Percentiles rank a stretch among this genome's conserved stretches.
These are phyloP conservation scores for Stemphylium beticola DNA, from an alignment of 2,329 filamentous ascomycete genomes.

Conservation along the genomic window DNA sequence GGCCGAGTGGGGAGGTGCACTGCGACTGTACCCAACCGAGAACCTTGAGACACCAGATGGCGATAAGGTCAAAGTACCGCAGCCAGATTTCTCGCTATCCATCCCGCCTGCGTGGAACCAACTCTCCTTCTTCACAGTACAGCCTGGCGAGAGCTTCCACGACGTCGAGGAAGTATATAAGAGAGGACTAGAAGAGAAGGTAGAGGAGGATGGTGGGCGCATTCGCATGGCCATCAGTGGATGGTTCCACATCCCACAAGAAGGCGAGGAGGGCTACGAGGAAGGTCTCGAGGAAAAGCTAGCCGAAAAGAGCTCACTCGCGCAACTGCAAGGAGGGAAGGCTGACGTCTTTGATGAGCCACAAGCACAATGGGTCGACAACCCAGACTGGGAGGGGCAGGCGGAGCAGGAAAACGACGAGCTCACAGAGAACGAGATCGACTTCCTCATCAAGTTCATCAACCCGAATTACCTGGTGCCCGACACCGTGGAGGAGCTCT, in stretches of 20 bases:
- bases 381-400: constrained; percentile 43
- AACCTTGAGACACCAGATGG: constrained; percentile 71
- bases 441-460: constrained; percentile 90
- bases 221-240: constrained; percentile 98
- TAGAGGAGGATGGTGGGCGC: constrained; percentile 72
- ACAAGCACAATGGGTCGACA: constrained; percentile 62
- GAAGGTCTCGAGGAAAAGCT: constrained; percentile 86
- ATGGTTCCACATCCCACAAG: constrained; percentile 98
- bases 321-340: constrained; percentile 85
- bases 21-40: constrained; percentile 81
- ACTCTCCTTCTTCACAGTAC: constrained; percentile 95
- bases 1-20: constrained; percentile 87
- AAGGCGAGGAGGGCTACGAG: constrained; percentile 90
- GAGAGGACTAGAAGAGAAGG: constrained; percentile 62
- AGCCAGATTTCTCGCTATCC: constrained; percentile 76
- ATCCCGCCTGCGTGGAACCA: constrained; percentile 98
- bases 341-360: constrained; percentile 89
- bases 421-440: constrained; percentile 80
- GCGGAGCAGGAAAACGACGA: constrained; percentile 57
- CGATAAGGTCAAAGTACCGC: constrained; percentile 77
- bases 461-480: constrained; percentile 89
- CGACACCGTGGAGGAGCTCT: constrained; percentile 83
- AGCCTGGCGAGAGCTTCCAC: constrained; percentile 98
- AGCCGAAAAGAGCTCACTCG: constrained; percentile 86
- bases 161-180: constrained; percentile 98